Conservation (phyloP, 2,329 filamentous ascomycete species). For the Lasiodiplodia citricola region DNA sequence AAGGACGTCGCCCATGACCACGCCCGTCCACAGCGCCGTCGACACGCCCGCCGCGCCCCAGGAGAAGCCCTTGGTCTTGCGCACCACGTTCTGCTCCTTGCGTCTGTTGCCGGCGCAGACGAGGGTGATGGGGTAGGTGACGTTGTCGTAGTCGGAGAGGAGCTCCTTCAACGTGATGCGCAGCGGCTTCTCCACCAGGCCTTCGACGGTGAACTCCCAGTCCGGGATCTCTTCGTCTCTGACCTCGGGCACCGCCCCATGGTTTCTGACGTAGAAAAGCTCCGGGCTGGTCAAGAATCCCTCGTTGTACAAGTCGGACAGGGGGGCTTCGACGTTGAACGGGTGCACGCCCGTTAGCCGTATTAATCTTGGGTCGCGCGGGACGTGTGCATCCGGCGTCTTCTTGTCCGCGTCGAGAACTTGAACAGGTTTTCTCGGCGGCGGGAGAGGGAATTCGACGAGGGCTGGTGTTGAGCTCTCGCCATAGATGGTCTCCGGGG, state of each 20-base stretch:
- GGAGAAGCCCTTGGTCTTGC: constrained; percentile 92
- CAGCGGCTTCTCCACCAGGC: constrained; percentile 78
- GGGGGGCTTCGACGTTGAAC: constrained; percentile 86
- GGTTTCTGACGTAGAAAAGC: constrained; percentile 90
- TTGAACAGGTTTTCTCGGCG: constrained; percentile 63
- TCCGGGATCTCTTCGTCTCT: constrained; percentile 72
- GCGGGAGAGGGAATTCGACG: constrained; percentile 69
- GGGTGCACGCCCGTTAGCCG: constrained; percentile 87
- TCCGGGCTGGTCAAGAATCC: constrained; percentile 88
- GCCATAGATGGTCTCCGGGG: constrained; percentile 40
- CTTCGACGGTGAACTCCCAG: constrained; percentile 85
- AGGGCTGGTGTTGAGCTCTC: constrained; percentile 57
- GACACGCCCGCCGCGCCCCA: constrained; percentile 90
- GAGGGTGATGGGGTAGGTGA: constrained; percentile 84
- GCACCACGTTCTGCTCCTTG: constrained; percentile 90
- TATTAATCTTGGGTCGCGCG: constrained; percentile 80
- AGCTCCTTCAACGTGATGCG: constrained; percentile 75
- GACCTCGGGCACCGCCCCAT: constrained; percentile 80
- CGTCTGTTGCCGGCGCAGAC: constrained; percentile 91
- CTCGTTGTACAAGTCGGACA: constrained; percentile 76
- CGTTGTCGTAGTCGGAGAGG: constrained; percentile 75
- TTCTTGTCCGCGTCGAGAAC: constrained; percentile 78
- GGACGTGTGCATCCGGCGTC: constrained; percentile 83
- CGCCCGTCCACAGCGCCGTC: constrained; percentile 86
- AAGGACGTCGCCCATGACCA: constrained; percentile 74